Base-by-base conservation (phyloP, 441 rosid genomes). In the California macrophylla region DNA sequence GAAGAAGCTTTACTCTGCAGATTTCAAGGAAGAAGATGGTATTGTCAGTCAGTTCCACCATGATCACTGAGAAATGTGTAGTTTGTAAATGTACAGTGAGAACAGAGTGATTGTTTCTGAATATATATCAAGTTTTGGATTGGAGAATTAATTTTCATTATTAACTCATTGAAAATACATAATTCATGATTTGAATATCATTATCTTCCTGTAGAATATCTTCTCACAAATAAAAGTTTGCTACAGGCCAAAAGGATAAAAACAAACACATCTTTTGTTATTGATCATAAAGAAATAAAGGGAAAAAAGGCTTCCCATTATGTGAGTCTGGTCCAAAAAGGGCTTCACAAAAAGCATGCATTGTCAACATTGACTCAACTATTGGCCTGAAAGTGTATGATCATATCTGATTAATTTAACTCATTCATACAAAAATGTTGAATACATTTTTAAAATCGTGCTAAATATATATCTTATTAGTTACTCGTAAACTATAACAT, bases 61-160 rank as follows among this genome's bases (percentile, higher is more conserved):
- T 42, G 52, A 42, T 2, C 52, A 42, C 23, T 50, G 58, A 50
- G 58, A 50, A 50, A 18, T 50, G 21, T 50, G 23, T 50, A 50
- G 58, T 50, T 16, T 50, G 58, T 50, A 50, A 16, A 50, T 50
- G 58, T 50, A 50, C 58, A 25, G 16, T 7, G 34, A 13, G 64
- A 61, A 26, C 34, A 61, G 25, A 61, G 32, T 13, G 34, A 61
- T 25, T 25, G 26, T 26, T 58, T 45, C 2, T 13, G 16, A 45
- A 45, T 58, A 58, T 58, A 52, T 52, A 58, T 58, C 28, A 24
- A 58, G 64, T 58, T 58, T 58, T 58, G 64, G 64, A 12, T 58
- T 58, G 16, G 64, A 58, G 29, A 58, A 58, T 23, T 16, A 9
- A 16, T 50, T 50, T 16, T 7, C 47, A 12, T 15, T 45, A 12